Evolutionary conservation across 2,329 filamentous ascomycete species (phyloP), one percentile per base, ranked within the genome.

Genomic region (Ploettnerulaceae sp.): DNA sequence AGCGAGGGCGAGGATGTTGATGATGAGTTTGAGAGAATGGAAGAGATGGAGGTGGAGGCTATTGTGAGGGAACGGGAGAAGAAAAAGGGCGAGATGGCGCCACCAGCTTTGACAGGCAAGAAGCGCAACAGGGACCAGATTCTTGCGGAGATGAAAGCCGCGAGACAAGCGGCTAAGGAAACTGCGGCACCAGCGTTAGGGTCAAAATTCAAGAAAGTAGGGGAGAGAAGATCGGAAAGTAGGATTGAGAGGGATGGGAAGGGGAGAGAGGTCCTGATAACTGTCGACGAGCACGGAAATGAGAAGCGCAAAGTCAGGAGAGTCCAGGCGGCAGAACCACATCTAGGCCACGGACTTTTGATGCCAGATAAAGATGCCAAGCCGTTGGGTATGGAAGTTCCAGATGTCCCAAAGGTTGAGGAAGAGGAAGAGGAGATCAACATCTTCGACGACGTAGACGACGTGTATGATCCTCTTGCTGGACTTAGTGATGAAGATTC

Each of bases 71-170:
- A 67, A 49, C 74, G 73, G 58, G 46, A 31, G 3, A 54, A 40
- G 12, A 82, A 83, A 59, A 82, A 78, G 52, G 81, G 81, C 0
- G 74, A 82, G 48, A 64, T 83, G 44, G 76, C 80, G 5, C 74
- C 74, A 0, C 67, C 73, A 1, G 56, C 72, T 1, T 62, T 76
- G 9, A 72, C 77, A 0, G 78, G 79, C 0, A 78, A 74, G 61
- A 84, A 84, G 58, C 69, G 81, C 51, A 80, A 77, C 17, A 69
- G 82, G 48, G 75, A 84, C 55, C 81, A 85, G 56, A 82, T 86
- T 31, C 53, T 86, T 35, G 82, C 81, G 1, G 81, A 84, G 43
- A 65, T 85, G 57, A 85, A 82, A 60, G 80, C 80, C 1, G 70
- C 77, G 2, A 71, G 81, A 49, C 70, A 74, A 44, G 80, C 80